Base-by-base conservation (phyloP, 352 stramenopile genomes). In the Phytophthora pini region DNA sequence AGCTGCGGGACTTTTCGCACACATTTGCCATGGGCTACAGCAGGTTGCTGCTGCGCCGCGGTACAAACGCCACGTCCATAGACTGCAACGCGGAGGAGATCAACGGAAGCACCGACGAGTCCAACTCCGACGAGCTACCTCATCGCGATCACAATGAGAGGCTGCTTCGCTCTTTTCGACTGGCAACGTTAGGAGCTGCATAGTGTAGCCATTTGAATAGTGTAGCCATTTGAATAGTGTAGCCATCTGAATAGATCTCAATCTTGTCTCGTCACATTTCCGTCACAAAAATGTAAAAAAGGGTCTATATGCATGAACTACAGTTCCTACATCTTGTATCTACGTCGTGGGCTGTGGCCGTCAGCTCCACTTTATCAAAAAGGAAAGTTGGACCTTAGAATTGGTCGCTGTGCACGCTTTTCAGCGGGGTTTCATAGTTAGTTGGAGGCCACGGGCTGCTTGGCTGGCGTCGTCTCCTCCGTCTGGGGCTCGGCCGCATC, bases 361-460 rank as follows among this genome's bases (percentile, higher is more conserved):
- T 5, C 13, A 53, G 36, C 49, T 38, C 31, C 48, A 67, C 44
- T 38, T 50, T 44, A 60, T 52, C 62, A 58, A 67, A 70, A 69
- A 65, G 11, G 51, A 61, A 58, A 48, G 5, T 48, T 39, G 39
- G 41, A 49, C 46, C 36, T 58, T 51, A 29, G 20, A 62, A 24
- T 34, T 62, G 45, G 56, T 64, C 52, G 11, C 67, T 48, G 34
- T 26, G 22, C 47, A 53, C 32, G 54, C 61, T 44, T 59, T 27
- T 61, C 48, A 63, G 43, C 44, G 45, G 31, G 54, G n/a, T 48
- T 59, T 73, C 46, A 68, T 68, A 75, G 34, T 75, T 75, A 71
- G 61, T 63, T 68, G 45, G 56, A 57, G 51, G 52, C 45, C 40
- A 64, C 56, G 8, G 50, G 45, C 40, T 61, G 39, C 20, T 67